Conservation (phyloP, 2,329 filamentous ascomycete genomes). For the Verticillium tricorpus region DNA sequence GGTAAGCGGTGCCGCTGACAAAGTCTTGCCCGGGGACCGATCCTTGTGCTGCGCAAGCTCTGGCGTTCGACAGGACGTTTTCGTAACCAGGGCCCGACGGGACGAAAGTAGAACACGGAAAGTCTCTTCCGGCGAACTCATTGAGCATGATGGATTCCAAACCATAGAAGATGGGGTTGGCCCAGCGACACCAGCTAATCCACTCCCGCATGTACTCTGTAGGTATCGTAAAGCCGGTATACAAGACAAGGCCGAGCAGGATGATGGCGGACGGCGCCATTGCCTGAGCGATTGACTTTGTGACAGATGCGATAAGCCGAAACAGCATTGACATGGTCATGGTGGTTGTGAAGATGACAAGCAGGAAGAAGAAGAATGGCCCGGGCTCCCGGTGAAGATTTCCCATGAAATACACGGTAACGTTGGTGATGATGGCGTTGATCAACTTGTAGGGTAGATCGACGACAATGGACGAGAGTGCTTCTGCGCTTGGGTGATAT, state of each 20-base stretch:
- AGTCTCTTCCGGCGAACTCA: constrained; percentile 47
- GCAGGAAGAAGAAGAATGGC: constrained; percentile 61
- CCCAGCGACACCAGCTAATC: constrained; percentile 59
- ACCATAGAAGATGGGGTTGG: constrained; percentile 57
- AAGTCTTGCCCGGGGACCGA: constrained; percentile 35
- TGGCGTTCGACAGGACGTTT: constrained; percentile 18
- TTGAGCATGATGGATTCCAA: constrained; percentile 62
- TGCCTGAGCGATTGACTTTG: constrained; percentile 46
- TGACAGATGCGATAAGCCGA: constrained; percentile 34
- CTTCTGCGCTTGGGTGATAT: constrained; percentile 31
- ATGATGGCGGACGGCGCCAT: constrained; percentile 47
- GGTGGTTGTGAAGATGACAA: constrained; percentile 55
- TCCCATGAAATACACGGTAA: constrained; percentile 37
- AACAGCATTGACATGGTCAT: constrained; percentile 65
- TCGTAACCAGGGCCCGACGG: constrained; percentile 22
- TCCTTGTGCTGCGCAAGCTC: constrained; percentile 44
- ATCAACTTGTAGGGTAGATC: constrained; percentile 29
- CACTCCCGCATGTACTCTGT: constrained; percentile 40
- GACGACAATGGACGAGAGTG: constrained; percentile 16
- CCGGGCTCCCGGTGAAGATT: constrained; percentile 43
- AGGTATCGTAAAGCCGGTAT: constrained; percentile 43
- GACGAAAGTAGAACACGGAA: constrained; percentile 37
- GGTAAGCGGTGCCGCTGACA: constrained; percentile 44
- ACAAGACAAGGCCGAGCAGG: constrained; percentile 37
- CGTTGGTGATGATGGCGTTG: constrained; percentile 29